Evolutionary conservation across 2,329 filamentous ascomycete genomes (phyloP).

Genomic region (Sporothrix brasiliensis): DNA sequence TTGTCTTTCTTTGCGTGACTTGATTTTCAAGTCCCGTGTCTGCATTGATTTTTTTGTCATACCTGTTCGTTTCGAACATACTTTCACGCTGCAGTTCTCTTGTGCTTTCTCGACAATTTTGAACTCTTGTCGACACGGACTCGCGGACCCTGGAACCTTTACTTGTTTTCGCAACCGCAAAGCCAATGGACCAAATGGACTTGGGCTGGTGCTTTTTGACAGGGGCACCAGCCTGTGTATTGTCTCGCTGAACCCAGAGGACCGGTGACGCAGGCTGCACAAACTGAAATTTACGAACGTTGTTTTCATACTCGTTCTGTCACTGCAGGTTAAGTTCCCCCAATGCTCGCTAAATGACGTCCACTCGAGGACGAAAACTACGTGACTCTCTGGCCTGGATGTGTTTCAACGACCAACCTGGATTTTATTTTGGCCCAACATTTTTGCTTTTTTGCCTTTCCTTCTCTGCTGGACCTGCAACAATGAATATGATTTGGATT

Average conservation of each 20-base stretch:
- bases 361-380: background rate
- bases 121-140: no score
- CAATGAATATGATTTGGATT: background rate
- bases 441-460: background rate
- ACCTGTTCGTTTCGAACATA: background rate
- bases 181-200: conserved; percentile 19
- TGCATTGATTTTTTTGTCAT: conserved; percentile 18
- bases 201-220: conserved; percentile 27
- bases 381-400: background rate
- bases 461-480: background rate
- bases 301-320: background rate
- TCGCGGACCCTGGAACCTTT: background rate
- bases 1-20: conserved; percentile 34
- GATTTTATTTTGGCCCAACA: conserved; percentile 4
- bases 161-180: conserved; percentile 1
- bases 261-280: conserved; percentile 1
- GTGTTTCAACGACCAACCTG: background rate
- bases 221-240: conserved; percentile 5
- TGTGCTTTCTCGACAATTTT: background rate
- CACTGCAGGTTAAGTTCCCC: conserved; percentile 16
- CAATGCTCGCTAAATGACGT: background rate
- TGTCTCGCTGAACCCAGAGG: conserved; percentile 21
- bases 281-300: conserved; percentile 22
- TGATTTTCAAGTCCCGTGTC: background rate
- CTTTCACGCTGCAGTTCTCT: conserved; percentile 27